Percentiles rank a stretch among this genome's conserved stretches.
phyloP scores from a whole-genome alignment of 1,284 basidiomycete genomes.

The Hypsizygus ulmarius region DNA sequence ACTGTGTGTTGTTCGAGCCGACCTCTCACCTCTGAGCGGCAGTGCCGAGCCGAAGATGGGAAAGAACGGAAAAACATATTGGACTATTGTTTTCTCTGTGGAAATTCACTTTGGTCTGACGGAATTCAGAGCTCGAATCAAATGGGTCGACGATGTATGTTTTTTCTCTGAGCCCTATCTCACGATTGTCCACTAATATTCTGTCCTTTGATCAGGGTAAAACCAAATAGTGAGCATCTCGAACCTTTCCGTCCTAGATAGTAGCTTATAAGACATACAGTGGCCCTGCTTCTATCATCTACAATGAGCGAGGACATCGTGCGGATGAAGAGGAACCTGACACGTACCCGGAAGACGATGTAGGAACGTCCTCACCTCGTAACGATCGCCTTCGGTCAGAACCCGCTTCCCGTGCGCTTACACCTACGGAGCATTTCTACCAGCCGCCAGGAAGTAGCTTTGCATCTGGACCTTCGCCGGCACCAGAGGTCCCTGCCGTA shows the following conservation, averaged over 20 bases:
- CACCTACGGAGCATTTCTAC: conserved; percentile 29
- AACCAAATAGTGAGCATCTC: conserved; percentile 57
- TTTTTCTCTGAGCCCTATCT: conserved; percentile 9
- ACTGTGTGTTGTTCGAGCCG: conserved; percentile 71
- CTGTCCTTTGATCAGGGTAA: conserved; percentile 41
- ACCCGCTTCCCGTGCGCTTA: conserved; percentile 30
- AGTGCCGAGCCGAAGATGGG: conserved; percentile 67
- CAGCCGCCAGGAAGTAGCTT: conserved; percentile 23
- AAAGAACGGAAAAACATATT: conserved; percentile 64
- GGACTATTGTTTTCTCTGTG: conserved; percentile 78
- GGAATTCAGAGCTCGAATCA: conserved; percentile 76
- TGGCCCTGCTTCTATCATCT: conserved; percentile 74
- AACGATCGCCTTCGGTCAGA: conserved; percentile 25
- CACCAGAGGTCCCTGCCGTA: conserved; percentile 10
- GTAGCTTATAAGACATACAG: conserved; percentile 32
- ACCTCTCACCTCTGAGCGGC: conserved; percentile 64
- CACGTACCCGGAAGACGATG: conserved; percentile 52
- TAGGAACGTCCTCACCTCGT: conserved; percentile 26
- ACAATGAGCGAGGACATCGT: conserved; percentile 73
- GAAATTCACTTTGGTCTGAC: conserved; percentile 80
- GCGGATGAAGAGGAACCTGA: conserved; percentile 69
- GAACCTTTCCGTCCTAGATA: conserved; percentile 1
- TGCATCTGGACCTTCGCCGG: conserved; percentile 10
- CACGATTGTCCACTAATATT: conserved; percentile 1
- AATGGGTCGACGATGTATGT: conserved; percentile 74